Base-by-base conservation (phyloP, 139 green algal species). In the Klebsormidium nitens region DNA sequence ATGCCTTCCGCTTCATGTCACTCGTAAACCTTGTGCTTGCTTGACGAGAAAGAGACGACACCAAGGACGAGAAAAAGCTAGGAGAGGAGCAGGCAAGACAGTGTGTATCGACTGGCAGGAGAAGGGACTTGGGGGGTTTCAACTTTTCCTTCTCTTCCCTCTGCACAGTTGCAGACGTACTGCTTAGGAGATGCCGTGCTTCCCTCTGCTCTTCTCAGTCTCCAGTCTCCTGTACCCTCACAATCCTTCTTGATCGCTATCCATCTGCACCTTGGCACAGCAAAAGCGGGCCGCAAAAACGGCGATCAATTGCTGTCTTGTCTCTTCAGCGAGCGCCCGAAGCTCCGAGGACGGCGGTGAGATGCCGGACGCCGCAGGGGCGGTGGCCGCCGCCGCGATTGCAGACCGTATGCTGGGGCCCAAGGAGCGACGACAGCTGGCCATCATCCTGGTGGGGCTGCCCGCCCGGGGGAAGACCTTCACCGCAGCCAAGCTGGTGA, bases 391-490 rank as follows among this genome's bases (percentile, higher is more conserved):
- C n/a, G 69, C 69, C 23, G 59, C 59, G 26, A 42, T 42, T 5
- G 59, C 69, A 3, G 59, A 77, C 8, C 60, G 59, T 11, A 47
- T 70, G 69, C 39, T 77, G n/a, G 59, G 59, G 37, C 69, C 69
- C 36, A 69, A 70, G 32, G 69, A 72, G 39, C 44, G 69, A 32
- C 69, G 69, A 2, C 59, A 59, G 14, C 71, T 79, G 1, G 74
- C 62, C 39, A 80, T 81, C 39, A 42, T 81, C 36, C 32, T 81
- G 70, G 74, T 95, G 31, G 88, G 89, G 0, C 84, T 97, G 48
- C 92, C 91, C 0, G 92, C 83, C 0, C 80, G 91, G 0, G 92
- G 92, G 46, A 97, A 97, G 76, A 96, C 91, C 0, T 97, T 95
- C 75, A 76, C 95, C 23, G 93, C 88, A 81, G 92, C 93, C 80